Percentiles rank a stretch among this genome's conserved stretches.
Conservation (phyloP, 345 rosid species). For the Kandelia obovata region DNA sequence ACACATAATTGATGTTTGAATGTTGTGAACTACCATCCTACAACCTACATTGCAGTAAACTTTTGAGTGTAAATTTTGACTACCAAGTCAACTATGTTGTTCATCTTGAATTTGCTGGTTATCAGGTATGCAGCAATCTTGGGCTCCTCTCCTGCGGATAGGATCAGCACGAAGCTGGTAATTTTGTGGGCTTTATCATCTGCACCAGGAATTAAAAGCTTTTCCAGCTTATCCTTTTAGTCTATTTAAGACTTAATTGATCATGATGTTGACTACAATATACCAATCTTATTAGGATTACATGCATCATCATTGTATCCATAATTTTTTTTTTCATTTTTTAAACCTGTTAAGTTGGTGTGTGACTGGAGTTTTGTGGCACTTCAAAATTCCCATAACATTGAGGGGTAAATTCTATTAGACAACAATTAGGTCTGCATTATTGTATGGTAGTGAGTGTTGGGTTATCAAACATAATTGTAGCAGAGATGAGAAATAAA, state of each 20-base stretch:
- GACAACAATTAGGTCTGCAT: too few relatives aligned
- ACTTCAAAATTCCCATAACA: too few relatives aligned
- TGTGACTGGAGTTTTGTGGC: too few relatives aligned
- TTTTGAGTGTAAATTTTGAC: neutral
- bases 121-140: slow-evolving; percentile 78
- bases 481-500: too few relatives aligned
- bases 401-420: too few relatives aligned
- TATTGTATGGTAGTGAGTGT: too few relatives aligned
- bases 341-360: neutral
- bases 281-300: neutral
- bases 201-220: neutral
- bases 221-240: neutral
- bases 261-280: neutral
- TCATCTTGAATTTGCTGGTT: slow-evolving; percentile 18
- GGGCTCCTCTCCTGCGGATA: slow-evolving; percentile 59
- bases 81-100: neutral
- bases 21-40: neutral
- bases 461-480: too few relatives aligned
- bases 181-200: slow-evolving; percentile 1
- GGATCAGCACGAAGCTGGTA: slow-evolving; percentile 61
- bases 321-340: neutral
- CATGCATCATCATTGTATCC: neutral
- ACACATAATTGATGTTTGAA: neutral
- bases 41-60: neutral
- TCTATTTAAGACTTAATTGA: neutral